phyloP scores from a whole-genome alignment of 2,329 filamentous ascomycete genomes.

The Zymoseptoria crescenta region DNA sequence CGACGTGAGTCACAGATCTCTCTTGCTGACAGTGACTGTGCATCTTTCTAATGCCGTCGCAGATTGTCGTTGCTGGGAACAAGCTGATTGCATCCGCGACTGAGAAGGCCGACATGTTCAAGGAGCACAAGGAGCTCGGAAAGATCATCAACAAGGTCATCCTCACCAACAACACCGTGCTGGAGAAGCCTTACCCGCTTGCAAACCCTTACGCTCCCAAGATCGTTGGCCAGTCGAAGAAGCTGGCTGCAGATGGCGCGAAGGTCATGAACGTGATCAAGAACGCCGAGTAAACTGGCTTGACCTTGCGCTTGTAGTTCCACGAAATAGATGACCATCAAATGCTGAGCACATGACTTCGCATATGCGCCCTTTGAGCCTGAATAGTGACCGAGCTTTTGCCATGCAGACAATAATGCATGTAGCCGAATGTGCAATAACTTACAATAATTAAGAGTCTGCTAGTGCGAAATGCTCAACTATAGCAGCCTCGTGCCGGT shows the following conservation, averaged over 20 bases:
- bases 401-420: too few species aligned
- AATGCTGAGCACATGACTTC: not conserved
- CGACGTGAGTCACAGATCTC: slow-evolving; percentile 3
- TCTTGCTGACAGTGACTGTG: not conserved
- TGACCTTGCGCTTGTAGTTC: not conserved
- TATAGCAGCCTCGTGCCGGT: not conserved
- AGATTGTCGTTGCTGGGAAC: slow-evolving; percentile 14
- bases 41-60: not conserved
- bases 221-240: slow-evolving; percentile 15
- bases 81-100: slow-evolving; percentile 13
- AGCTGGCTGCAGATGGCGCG: slow-evolving; percentile 8
- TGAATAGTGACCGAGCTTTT: too few species aligned
- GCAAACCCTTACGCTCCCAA: slow-evolving; percentile 16
- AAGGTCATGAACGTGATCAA: not conserved
- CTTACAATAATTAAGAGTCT: not conserved
- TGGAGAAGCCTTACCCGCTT: slow-evolving; percentile 14
- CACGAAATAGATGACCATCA: not conserved
- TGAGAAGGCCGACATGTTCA: slow-evolving; percentile 15
- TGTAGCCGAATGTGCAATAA: not conserved
- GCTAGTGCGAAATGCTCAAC: not conserved
- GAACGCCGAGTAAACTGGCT: not conserved
- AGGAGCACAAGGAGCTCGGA: slow-evolving; percentile 12
- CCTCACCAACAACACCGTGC: slow-evolving; percentile 11
- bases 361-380: too few species aligned
- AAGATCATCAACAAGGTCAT: slow-evolving; percentile 19